Evolutionary conservation across 1,139 yeast species (phyloP).

Genomic region (Candida sojae): DNA sequence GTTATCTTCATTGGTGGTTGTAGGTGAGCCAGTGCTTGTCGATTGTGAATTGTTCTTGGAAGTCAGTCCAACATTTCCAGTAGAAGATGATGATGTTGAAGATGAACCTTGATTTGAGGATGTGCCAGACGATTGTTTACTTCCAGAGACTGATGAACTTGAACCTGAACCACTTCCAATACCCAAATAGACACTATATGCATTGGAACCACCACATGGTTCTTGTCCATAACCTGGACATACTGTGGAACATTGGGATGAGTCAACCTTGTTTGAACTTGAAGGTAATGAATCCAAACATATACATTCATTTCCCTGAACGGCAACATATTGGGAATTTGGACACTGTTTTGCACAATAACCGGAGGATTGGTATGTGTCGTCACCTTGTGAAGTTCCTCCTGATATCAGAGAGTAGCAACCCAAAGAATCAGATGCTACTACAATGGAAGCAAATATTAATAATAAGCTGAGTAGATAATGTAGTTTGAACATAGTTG

Average conservation of each 20-base stretch:
- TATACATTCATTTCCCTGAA: conserved; percentile 60
- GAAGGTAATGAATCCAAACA: conserved; percentile 64
- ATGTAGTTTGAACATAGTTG: conserved; percentile 4
- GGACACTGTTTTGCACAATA: conserved; percentile 52
- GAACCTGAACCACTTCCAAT: not conserved
- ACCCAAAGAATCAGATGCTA: conserved; percentile 20
- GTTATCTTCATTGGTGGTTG: conserved; percentile 3
- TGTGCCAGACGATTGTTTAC: not conserved
- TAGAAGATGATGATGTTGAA: conserved; percentile 8
- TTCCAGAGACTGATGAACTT: conserved; percentile 10
- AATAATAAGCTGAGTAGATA: not conserved
- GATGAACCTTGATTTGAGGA: conserved; percentile 5
- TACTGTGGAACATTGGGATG: conserved; percentile 37
- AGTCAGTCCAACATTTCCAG: conserved; percentile 6
- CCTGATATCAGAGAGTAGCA: conserved; percentile 32
- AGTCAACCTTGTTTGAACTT: conserved; percentile 22
- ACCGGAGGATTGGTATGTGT: conserved; percentile 50
- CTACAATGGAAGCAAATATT: not conserved
- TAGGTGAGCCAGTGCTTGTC: conserved; percentile 23
- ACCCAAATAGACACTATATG: conserved; percentile 44
- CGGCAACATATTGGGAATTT: conserved; percentile 57
- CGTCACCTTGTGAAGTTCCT: conserved; percentile 31
- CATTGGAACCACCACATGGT: conserved; percentile 57
- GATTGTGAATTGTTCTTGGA: conserved; percentile 10
- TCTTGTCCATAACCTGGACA: conserved; percentile 57